phyloP scores from a whole-genome alignment of 345 rosid species.

The Lepidium africanum region DNA sequence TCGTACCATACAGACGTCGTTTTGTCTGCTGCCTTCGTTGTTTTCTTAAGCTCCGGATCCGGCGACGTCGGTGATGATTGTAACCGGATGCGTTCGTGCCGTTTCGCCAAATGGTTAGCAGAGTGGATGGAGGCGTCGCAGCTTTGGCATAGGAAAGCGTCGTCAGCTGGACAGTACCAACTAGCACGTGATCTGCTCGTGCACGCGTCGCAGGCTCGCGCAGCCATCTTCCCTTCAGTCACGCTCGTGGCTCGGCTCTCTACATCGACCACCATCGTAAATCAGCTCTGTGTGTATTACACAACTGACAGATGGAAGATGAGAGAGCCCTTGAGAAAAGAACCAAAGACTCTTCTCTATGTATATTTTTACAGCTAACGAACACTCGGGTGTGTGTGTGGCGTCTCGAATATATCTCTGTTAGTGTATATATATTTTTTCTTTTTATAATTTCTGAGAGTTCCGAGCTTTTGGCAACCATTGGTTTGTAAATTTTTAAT shows the following conservation, averaged over 20 bases:
- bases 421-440: too few species aligned
- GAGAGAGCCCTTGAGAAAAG: not conserved
- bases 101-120: slow-evolving; percentile 50
- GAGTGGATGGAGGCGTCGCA: slow-evolving; percentile 65
- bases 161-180: slow-evolving; percentile 59
- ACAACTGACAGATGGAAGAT: not conserved
- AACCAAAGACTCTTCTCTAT: not conserved
- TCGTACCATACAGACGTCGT: slow-evolving; percentile 41
- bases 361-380: not conserved
- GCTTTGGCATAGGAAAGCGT: slow-evolving; percentile 63
- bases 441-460: not conserved
- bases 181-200: slow-evolving; percentile 37
- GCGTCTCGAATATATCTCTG: not conserved
- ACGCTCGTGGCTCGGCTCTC: slow-evolving; percentile 19
- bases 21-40: not conserved
- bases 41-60: not conserved
- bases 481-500: too few species aligned
- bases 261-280: not conserved
- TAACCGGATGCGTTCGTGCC: slow-evolving; percentile 54
- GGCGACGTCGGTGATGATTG: slow-evolving; percentile 4
- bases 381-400: not conserved
- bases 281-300: not conserved
- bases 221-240: slow-evolving; percentile 34
- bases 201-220: slow-evolving; percentile 49
- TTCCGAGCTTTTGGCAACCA: too few species aligned